Evolutionary conservation across 2,329 filamentous ascomycete genomes (phyloP), one percentile per base, ranked within the genome.

Genomic region (Ascochyta pisi): DNA sequence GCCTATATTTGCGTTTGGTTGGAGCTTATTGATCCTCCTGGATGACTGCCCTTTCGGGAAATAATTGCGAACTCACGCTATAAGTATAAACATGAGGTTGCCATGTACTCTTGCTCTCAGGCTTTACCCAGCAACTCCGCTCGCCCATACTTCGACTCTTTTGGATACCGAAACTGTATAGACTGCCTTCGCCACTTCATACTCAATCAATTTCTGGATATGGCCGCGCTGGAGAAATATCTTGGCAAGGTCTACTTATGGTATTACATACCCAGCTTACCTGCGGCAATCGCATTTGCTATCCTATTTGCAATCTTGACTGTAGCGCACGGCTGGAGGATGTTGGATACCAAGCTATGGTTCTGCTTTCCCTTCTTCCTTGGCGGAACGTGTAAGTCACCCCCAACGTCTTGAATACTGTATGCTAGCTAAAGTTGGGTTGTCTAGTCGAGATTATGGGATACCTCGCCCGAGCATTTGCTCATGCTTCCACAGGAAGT

Each of bases 381-480:
- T 1, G 82, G 82, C 0, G 79, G 78, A 0, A 23, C 77, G 3
- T 79, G 82, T 83, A 77, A 40, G 45, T 13, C 7, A 13, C 29
- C 4, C 43, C 9, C 3, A 12, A 16, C 9, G 23, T 31, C 31
- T 35, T 6, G 16, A 19, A n/a, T 37, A 8, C 10, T n/a, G 3
- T 7, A 37, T 37, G 26, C 10, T 15, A 3, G 4, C 33, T 37
- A 15, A 46, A 22, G 10, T 16, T 37, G 8, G 6, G 26, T 22
- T 12, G 31, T 29, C 22, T 37, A 84, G 81, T 83, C 54, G 82
- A 85, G 69, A 64, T 73, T 0, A 67, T 84, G 15, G 83, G 82
- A 6, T 85, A 84, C 55, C 61, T 80, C 12, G 80, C 77, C 3
- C 79, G 83, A 45, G 77, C 78, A 3, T 63, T 71, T 4, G 74